Evolutionary conservation across 345 rosid species (phyloP).

Genomic region (Brassica carinata): DNA sequence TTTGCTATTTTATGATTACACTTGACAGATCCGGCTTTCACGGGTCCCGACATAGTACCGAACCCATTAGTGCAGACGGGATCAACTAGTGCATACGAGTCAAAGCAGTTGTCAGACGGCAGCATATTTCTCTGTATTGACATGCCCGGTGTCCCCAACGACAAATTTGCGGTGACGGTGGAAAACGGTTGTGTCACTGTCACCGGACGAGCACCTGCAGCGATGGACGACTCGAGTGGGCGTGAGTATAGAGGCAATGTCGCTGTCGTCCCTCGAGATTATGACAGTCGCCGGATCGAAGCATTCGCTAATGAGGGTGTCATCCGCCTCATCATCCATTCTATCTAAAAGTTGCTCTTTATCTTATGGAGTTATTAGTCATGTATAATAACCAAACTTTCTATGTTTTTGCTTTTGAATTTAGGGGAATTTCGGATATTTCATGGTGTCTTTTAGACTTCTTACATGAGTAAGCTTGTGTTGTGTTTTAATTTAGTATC

Average conservation of each 20-base stretch:
- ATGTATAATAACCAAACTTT: neutral
- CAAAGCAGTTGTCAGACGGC: no score
- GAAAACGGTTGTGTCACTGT: constrained; percentile 15
- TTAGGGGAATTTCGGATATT: no score
- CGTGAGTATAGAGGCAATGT: constrained; percentile 17
- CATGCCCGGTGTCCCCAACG: constrained; percentile 34
- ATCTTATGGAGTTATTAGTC: neutral
- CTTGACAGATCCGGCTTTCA: no score
- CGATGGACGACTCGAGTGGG: neutral
- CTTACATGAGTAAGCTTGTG: no score
- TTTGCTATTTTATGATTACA: constrained; percentile 8
- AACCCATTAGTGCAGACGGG: no score
- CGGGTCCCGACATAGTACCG: no score
- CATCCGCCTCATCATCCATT: constrained; percentile 20
- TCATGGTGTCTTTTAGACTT: no score
- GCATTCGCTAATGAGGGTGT: constrained; percentile 23
- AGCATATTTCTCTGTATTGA: neutral
- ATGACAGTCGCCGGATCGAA: constrained; percentile 13
- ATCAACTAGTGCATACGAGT: no score
- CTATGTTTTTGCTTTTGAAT: neutral
- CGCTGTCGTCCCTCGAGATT: constrained; percentile 2
- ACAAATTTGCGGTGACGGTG: neutral
- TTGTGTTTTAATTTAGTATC: no score
- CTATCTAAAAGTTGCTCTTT: neutral
- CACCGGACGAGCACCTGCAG: constrained; percentile 19